Evolutionary conservation across 2,329 filamentous ascomycete genomes (phyloP).

Genomic region (Xylariaceae sp.): DNA sequence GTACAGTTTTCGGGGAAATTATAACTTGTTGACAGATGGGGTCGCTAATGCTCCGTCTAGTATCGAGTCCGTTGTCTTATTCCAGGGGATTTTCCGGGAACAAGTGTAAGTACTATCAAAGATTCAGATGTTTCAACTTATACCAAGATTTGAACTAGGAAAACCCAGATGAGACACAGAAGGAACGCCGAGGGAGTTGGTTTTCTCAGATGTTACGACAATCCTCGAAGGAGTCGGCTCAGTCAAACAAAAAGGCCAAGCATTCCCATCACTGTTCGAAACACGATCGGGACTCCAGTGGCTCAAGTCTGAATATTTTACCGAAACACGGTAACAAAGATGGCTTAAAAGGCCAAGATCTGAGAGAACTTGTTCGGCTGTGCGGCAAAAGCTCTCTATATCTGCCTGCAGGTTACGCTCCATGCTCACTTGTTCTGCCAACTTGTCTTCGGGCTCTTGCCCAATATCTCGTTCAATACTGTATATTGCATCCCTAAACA

Average conservation of each 20-base stretch:
- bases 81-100: slow-evolving; percentile 24
- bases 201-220: slow-evolving; percentile 35
- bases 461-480: slow-evolving; percentile 59
- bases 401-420: slow-evolving; percentile 55
- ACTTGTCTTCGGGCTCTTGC: slow-evolving; percentile 64
- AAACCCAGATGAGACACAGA: not conserved
- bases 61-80: slow-evolving; percentile 45
- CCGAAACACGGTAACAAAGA: slow-evolving; percentile 39
- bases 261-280: slow-evolving; percentile 28
- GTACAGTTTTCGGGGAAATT: too few species aligned
- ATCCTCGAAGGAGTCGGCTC: slow-evolving; percentile 27
- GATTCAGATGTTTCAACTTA: not conserved
- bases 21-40: not conserved
- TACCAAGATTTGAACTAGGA: slow-evolving; percentile 5
- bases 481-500: slow-evolving; percentile 32
- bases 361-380: slow-evolving; percentile 58
- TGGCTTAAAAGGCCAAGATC: slow-evolving; percentile 44
- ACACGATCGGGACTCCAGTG: slow-evolving; percentile 53
- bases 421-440: slow-evolving; percentile 55
- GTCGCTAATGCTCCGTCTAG: slow-evolving; percentile 33
- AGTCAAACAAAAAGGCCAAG: slow-evolving; percentile 23
- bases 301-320: slow-evolving; percentile 46
- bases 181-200: slow-evolving; percentile 34
- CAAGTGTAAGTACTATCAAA: slow-evolving; percentile 18
- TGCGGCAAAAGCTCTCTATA: slow-evolving; percentile 61